Base-by-base conservation (phyloP, 2,329 filamentous ascomycete genomes). In the Davidsoniella virescens region DNA sequence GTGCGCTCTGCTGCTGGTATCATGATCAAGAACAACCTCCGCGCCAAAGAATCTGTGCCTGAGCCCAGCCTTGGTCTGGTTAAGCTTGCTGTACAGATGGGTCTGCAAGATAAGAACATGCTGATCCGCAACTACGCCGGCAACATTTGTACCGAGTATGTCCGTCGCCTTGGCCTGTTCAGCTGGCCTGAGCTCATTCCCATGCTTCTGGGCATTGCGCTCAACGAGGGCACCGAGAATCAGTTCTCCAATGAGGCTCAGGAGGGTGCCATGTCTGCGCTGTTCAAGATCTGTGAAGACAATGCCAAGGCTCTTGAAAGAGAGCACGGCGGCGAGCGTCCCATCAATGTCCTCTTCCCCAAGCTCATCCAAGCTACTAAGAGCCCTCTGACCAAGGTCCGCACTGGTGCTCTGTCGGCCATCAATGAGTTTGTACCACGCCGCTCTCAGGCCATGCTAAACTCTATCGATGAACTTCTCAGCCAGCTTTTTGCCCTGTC, bases 211-310 rank as follows among this genome's bases (percentile, higher is more conserved):
- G 72, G 78, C 50, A 73, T 94, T 64, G 77, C 94, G 54, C 75
- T 76, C 56, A 93, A 94, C 64, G 67, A 78, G 51, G 71, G 69
- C 43, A 82, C 84, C 39, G 41, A 40, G 18, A 47, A 44, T 5
- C 78, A 82, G 55, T 70, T 80, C 18, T 70, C 85, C 5, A 68
- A 74, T 41, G 76, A 85, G 60, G 80, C 82, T 10, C 87, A 95
- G 62, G 90, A 98, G 63, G 88, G 88, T 54, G 88, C 87, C 57
- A 94, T 96, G 84, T 79, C 84, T 45, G 88, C 92, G 44, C 72
- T 98, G 64, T 71, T 83, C 63, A 96, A 96, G 70, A 88, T 98
- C 54, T 98, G 92, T 66, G 92, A 98, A 66, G 92, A 98, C 67
- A 95, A 94, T 67, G 81, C 78, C 60, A 87, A 84, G 62, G 73